Percentiles rank a stretch among this genome's conserved stretches.
Conservation (phyloP, 1,284 basidiomycete genomes). For the Meira miltonrushii region DNA sequence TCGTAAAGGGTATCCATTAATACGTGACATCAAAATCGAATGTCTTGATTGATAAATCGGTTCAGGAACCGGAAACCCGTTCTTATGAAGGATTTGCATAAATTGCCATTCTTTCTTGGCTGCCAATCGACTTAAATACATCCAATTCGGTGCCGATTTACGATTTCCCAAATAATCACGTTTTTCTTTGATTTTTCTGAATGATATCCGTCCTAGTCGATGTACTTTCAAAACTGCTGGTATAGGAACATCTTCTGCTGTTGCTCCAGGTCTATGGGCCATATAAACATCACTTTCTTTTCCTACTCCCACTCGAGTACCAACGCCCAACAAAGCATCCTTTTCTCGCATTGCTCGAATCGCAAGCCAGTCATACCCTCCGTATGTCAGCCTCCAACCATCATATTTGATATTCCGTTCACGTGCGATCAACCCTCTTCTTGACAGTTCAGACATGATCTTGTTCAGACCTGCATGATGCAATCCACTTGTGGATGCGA, state of each 20-base stretch:
- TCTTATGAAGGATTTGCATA: conserved; percentile 87
- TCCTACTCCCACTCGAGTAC: conserved; percentile 95
- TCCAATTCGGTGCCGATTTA: conserved; percentile 86
- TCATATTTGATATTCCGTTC: conserved; percentile 94
- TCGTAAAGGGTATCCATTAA: conserved; percentile 93
- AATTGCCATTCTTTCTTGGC: conserved; percentile 98
- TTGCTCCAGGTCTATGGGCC: neutral
- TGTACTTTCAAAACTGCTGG: conserved; percentile 87
- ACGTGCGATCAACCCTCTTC: conserved; percentile 80
- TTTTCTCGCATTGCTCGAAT: conserved; percentile 82
- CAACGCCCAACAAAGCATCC: conserved; percentile 59
- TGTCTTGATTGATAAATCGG: conserved; percentile 93
- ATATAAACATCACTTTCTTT: conserved; percentile 72
- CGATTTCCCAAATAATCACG: conserved; percentile 94
- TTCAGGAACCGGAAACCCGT: conserved; percentile 85
- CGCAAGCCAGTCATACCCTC: conserved; percentile 92
- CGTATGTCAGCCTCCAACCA: conserved; percentile 93
- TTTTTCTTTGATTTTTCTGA: conserved; percentile 93
- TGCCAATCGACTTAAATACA: conserved; percentile 96
- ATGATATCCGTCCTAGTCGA: conserved; percentile 87
- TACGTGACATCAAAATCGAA: conserved; percentile 89
- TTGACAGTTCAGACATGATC: conserved; percentile 79
- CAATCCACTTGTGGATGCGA: conserved; percentile 84
- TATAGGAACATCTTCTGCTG: conserved; percentile 55
- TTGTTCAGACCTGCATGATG: conserved; percentile 91